Evolutionary conservation across 179 eudicot species (phyloP), one percentile per base, ranked within the genome.

Genomic region (Pouteria campechiana): DNA sequence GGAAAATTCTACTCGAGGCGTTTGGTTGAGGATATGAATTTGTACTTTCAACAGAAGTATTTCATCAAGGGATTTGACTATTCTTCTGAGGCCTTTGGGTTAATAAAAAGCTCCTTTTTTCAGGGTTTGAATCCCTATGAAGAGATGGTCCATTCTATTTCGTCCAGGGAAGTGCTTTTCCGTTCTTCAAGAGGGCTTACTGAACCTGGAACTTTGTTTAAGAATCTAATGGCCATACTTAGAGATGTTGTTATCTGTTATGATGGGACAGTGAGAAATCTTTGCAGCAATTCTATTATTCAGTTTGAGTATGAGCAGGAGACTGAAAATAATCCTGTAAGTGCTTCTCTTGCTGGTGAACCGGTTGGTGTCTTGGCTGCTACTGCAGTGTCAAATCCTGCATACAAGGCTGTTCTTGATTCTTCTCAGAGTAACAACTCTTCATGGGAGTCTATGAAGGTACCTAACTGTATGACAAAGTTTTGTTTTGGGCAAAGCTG

Each of bases 391-490:
- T 92, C 96, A 0, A 92, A 87, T 75, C 96, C 96, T 46, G 99
- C 99, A 11, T 92, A 87, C 48, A 92, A 87, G 68, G 96, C 96
- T 31, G 99, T 92, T 48, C 80, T 92, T 30, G 99, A 92, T 44
- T 92, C 96, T 46, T 87, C 99, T 49, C 75, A 94, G 9, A 87
- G 76, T 44, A 92, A 96, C 51, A 92, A 82, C 48, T 68, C 75
- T 22, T 82, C 99, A 5, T 92, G 99, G 99, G 92, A 83, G 48
- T 66, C 87, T 92, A 92, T 92, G 99, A 92, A 92, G 96, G 99
- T 92, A 76, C 13, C 15, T 19, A 17, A 33, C 36, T 17, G 28
- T 17, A 25, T 27, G 43, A 24, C 14, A 39, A 41, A 17, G 8
- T 47, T 24, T 52, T 28, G 14, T 12, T 44, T 41, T 13, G 21